Evolutionary conservation across 345 rosid genomes (phyloP), one percentile per base, ranked within the genome.

Genomic region (Zanthoxylum bungeanum): DNA sequence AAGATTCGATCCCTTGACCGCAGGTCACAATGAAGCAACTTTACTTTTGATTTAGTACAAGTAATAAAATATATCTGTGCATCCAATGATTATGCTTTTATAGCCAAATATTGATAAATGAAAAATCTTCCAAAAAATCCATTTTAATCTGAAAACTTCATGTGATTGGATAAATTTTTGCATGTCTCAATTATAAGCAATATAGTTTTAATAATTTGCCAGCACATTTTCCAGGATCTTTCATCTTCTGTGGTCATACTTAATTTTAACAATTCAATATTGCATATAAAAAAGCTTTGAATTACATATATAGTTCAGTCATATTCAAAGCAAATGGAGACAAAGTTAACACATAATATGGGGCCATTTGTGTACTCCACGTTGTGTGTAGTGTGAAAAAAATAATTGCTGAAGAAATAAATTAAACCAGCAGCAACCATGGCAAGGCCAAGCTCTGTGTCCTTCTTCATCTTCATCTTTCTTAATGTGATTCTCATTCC

Each of bases 391-490:
- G 40, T 62, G 63, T 12, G 47, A 59, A 21, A 14, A 57, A 28
- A n/a, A n/a, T n/a, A n/a, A 44, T 17, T 25, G 60, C 47, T 42
- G 19, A 42, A 64, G 60, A 51, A 59, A 47, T 27, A 19, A 31
- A 34, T 49, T 49, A n/a, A 49, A 7, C 25, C 61, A 44, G 49
- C 59, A 67, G 73, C n/a, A n/a, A n/a, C 46, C 56, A 81, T 87
- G 91, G 76, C 71, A 30, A 73, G 66, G 75, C 62, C 68, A 44
- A 77, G 65, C 78, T 67, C 25, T 52, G n/a, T 62, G 62, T 59
- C 56, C 69, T 22, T 51, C 46, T 16, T 73, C 68, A 31, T 73
- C 73, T 16, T 57, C 37, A 44, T 22, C 57, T 0, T 74, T 62
- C 76, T 77, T 66, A 57, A 3, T 40, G 28, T n/a, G 11, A 19